Conservation (phyloP, 78 protist genomes). For the Creolimax fragrantissima region DNA sequence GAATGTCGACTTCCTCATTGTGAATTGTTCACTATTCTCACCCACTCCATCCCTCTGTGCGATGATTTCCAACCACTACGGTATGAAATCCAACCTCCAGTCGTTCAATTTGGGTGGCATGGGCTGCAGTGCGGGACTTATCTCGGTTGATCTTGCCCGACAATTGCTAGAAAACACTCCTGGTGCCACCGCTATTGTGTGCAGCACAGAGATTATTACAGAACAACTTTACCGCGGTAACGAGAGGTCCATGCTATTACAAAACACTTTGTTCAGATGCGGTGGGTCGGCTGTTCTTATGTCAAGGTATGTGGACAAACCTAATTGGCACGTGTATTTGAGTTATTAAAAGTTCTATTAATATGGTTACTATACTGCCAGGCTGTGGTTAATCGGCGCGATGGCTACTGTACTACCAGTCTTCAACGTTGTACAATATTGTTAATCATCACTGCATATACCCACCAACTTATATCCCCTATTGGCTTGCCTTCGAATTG, state of each 20-base stretch:
- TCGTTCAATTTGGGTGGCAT: constrained; percentile 69
- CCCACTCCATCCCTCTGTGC: constrained; percentile 81
- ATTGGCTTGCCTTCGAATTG: too few relatives aligned
- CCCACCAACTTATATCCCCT: too few relatives aligned
- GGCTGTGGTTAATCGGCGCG: too few relatives aligned
- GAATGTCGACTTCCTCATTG: constrained; percentile 61
- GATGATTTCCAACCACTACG: constrained; percentile 29
- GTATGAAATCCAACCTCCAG: constrained; percentile 14
- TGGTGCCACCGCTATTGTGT: constrained; percentile 43
- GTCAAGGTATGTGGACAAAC: too few relatives aligned
- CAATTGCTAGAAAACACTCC: constrained; percentile 49
- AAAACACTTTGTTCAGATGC: constrained; percentile 64
- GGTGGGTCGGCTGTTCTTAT: constrained; percentile 79
- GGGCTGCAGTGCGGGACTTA: constrained; percentile 68
- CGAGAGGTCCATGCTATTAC: constrained; percentile 43
- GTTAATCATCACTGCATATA: too few relatives aligned
- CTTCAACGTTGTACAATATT: too few relatives aligned
- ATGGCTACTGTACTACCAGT: too few relatives aligned
- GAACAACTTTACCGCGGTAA: constrained; percentile 63
- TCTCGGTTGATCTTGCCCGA: constrained; percentile 60
- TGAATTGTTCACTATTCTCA: constrained; percentile 68
- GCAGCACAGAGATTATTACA: constrained; percentile 72
- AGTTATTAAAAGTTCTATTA: too few relatives aligned
- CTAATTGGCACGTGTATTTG: too few relatives aligned
- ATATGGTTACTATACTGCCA: too few relatives aligned